Evolutionary conservation across 345 rosid genomes (phyloP), one percentile per base, ranked within the genome.

Genomic region (Populus ilicifolia): DNA sequence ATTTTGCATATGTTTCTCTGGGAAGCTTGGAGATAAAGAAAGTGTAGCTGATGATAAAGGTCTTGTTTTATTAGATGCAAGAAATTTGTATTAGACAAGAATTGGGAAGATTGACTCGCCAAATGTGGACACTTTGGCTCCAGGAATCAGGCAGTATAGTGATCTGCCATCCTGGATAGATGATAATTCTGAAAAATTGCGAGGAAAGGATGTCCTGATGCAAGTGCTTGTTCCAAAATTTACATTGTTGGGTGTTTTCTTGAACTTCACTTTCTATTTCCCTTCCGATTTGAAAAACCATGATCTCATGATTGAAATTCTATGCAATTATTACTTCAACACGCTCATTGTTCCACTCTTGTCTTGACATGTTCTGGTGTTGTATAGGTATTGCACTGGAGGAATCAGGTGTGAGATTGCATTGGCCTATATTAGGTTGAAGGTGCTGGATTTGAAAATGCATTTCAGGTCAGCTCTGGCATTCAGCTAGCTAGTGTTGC

Each of bases 361-460:
- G 1, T 41, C 36, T 61, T 13, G 21, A 38, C 23, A 74, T 70
- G 46, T 25, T 75, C 27, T 74, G 33, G 36, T 67, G 36, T 67
- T 38, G 71, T 84, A 33, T 72, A 93, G 99, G 99, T 96, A 93
- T 84, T 96, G 99, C 85, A 93, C 99, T 23, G 98, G 97, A 63
- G 99, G 99, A 72, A 95, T 95, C 80, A 87, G 99, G 80, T 95
- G 99, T 87, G 99, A 95, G 91, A 92, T 93, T 94, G 99, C 98
- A 33, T 96, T 96, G 21, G 97, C 99, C 21, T 96, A 93, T 84
- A 88, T 93, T 62, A 87, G 87, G 86, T 90, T 93, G 52, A 96
- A 88, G 99, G 98, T 76, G 75, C 80, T 33, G 94, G 97, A 54
- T 92, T 96, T 89, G 96, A 93, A 79, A 91, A 92, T 69, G 92